phyloP scores from a whole-genome alignment of 73 alveolate species.

The Paramecium biaurelia region DNA sequence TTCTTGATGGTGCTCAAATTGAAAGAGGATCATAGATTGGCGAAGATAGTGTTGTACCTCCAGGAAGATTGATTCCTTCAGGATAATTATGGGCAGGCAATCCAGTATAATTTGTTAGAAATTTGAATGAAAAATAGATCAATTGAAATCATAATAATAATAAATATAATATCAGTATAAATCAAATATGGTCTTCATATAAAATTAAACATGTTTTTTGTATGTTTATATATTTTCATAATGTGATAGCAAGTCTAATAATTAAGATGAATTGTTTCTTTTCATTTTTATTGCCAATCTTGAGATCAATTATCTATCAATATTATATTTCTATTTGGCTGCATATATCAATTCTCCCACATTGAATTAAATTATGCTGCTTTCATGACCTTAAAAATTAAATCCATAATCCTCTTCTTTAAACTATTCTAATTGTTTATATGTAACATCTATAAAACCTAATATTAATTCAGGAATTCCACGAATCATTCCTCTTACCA shows the following conservation, averaged over 20 bases:
- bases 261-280: not conserved
- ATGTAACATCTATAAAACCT: slow-evolving; percentile 6
- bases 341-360: slow-evolving; percentile 12
- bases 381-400: slow-evolving; percentile 24
- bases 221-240: not conserved
- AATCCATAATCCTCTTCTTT: slow-evolving; percentile 6
- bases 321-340: not conserved
- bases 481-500: slow-evolving; percentile 34
- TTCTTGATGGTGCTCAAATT: slow-evolving; percentile 77
- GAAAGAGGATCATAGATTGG: slow-evolving; percentile 78
- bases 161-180: not conserved
- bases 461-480: slow-evolving; percentile 45
- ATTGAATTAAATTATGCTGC: not conserved
- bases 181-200: not conserved
- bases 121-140: slow-evolving; percentile 54
- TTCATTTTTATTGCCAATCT: not conserved
- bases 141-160: not conserved
- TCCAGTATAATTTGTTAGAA: slow-evolving; percentile 75
- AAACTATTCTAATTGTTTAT: not conserved
- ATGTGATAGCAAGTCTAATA: not conserved
- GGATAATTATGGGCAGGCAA: slow-evolving; percentile 90
- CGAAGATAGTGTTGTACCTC: slow-evolving; percentile 79
- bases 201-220: not conserved
- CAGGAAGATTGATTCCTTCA: slow-evolving; percentile 91
- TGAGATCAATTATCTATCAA: not conserved